These are phyloP conservation scores for Aspergillus aculeatus DNA, from an alignment of 2,329 filamentous ascomycete genomes.

Conservation along the genomic window DNA sequence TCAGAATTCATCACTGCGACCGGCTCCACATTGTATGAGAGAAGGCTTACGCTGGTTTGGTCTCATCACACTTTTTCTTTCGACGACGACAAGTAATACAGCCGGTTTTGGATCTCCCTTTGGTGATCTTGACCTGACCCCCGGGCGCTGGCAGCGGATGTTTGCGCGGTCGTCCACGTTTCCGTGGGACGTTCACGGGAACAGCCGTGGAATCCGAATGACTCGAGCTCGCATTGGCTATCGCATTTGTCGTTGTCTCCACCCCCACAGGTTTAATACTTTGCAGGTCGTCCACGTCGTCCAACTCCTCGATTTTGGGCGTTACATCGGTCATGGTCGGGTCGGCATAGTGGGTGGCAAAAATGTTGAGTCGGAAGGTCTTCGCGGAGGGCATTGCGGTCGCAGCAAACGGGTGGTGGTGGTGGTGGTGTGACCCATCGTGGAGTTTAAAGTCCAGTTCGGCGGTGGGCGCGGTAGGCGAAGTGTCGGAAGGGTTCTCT, in stretches of 20 bases:
- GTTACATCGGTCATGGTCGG: slow-evolving; percentile 38
- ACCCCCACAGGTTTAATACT: slow-evolving; percentile 32
- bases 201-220: slow-evolving; percentile 27
- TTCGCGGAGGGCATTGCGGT: slow-evolving; percentile 22
- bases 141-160: slow-evolving; percentile 64
- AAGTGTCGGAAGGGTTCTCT: slow-evolving; percentile 22
- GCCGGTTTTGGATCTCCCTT: slow-evolving; percentile 63
- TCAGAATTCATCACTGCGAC: slow-evolving; percentile 11
- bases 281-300: slow-evolving; percentile 41
- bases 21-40: slow-evolving; percentile 22
- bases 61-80: slow-evolving; percentile 60
- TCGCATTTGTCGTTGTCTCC: slow-evolving; percentile 22
- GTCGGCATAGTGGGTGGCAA: slow-evolving; percentile 22
- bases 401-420: slow-evolving; percentile 14
- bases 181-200: slow-evolving; percentile 50
- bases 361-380: slow-evolving; percentile 25
- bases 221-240: slow-evolving; percentile 18
- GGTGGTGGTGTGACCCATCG: slow-evolving; percentile 10
- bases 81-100: slow-evolving; percentile 60
- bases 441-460: slow-evolving; percentile 24
- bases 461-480: slow-evolving; percentile 19
- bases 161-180: slow-evolving; percentile 79
- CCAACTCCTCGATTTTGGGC: slow-evolving; percentile 57
- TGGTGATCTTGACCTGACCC: slow-evolving; percentile 67
- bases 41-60: slow-evolving; percentile 41